Base-by-base conservation (phyloP, 2,329 filamentous ascomycete species). In the Lojkania enalia region DNA sequence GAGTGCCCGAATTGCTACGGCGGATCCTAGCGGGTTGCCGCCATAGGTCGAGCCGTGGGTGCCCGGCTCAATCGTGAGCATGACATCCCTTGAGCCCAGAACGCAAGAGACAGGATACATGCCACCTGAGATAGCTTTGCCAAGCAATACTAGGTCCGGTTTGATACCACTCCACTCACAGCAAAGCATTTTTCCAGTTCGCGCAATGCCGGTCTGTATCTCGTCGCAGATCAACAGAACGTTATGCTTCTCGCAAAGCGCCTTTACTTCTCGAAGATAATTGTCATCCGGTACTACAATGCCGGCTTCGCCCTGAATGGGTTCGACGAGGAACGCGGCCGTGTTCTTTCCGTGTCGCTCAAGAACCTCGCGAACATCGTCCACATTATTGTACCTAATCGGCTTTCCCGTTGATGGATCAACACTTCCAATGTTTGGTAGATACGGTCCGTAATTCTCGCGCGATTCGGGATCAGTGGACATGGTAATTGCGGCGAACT, bases 101-200 rank as follows among this genome's bases (percentile, higher is more conserved):
- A 99, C 91, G 61, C 86, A 90, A 50, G 90, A 96, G 46, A 99
- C 94, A n/a, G 94, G 94, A 74, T 99, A 99, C 87, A 97, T 94
- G 71, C 94, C 94, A 53, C 94, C 94, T 23, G 90, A 96, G 69
- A 99, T 96, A 58, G 94, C 94, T 77, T 99, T 99, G 66, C 94
- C 94, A 23, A 99, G 84, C 36, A 95, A 86, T 18, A 99, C 87
- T 64, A 99, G 81, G 69, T 99, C 94, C 29, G 92, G 94, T 77
- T 92, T 95, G 77, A 99, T 90, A 58, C 86, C 88, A 44, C 88
- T 86, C 91, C 94, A 97, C 74, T 99, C 84, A 64, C 88, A 87
- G 79, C 90, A 96, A 42, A 99, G 84, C 77, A 99, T 87, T 65
- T 87, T 88, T 41, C 94, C 94, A 14, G 94, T 99, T 53, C 94